phyloP scores from a whole-genome alignment of 2,329 filamentous ascomycete species.

The Botrytis cinerea region DNA sequence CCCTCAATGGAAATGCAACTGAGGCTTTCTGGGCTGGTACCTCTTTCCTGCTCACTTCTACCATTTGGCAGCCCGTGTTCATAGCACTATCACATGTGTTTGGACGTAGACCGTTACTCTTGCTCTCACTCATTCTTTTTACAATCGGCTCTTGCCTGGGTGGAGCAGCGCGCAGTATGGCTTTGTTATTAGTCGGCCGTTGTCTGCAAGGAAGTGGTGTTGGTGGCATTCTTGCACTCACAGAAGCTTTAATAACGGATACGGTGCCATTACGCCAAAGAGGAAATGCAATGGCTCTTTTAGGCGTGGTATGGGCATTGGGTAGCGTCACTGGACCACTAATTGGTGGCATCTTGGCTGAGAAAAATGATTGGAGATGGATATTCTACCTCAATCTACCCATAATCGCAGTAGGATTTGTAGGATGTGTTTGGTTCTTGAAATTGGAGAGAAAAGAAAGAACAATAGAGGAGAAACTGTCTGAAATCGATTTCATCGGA shows the following conservation, averaged over 20 bases:
- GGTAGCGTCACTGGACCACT: slow-evolving; percentile 40
- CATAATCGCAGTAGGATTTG: slow-evolving; percentile 29
- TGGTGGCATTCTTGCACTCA: slow-evolving; percentile 50
- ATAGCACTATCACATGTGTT: slow-evolving; percentile 35
- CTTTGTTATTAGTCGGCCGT: slow-evolving; percentile 40
- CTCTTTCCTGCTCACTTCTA: slow-evolving; percentile 65
- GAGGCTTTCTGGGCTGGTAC: slow-evolving; percentile 69
- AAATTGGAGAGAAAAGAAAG: slow-evolving; percentile 28
- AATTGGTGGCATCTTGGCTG: slow-evolving; percentile 47
- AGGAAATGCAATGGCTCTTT: slow-evolving; percentile 42
- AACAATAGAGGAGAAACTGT: slow-evolving; percentile 41
- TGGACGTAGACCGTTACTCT: slow-evolving; percentile 30
- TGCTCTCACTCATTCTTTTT: slow-evolving; percentile 32
- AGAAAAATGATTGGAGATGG: slow-evolving; percentile 39
- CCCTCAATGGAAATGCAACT: slow-evolving; percentile 52
- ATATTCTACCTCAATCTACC: slow-evolving; percentile 37
- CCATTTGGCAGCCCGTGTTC: slow-evolving; percentile 55
- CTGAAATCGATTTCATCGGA: slow-evolving; percentile 61
- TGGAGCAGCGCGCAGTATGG: slow-evolving; percentile 36
- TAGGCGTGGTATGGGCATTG: slow-evolving; percentile 35
- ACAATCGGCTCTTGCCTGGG: slow-evolving; percentile 38
- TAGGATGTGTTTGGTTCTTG: slow-evolving; percentile 33
- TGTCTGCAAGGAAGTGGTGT: slow-evolving; percentile 52
- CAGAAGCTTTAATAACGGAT: slow-evolving; percentile 48
- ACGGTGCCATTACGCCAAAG: slow-evolving; percentile 47